phyloP scores from a whole-genome alignment of 768 basidiomycete species.

The Boletus sp. region DNA sequence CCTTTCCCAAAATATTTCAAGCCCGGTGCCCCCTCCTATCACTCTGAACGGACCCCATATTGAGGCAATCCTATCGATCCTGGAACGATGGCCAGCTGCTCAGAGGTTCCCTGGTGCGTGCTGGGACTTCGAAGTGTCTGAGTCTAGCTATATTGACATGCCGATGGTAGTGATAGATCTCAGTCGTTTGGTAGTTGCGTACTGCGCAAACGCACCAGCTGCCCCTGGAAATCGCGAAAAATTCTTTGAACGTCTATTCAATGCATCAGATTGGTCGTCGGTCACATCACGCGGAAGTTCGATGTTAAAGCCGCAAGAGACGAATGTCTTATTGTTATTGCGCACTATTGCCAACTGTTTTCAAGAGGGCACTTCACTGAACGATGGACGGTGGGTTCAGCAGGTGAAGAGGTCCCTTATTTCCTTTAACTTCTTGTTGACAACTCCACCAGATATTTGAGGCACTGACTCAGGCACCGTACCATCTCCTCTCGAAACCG shows the following conservation, averaged over 20 bases:
- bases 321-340: conserved; percentile 77
- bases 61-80: conserved; percentile 58
- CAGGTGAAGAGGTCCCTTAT: conserved; percentile 38
- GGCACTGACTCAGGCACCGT: conserved; percentile 49
- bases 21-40: conserved; percentile 29
- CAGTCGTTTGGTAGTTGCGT: conserved; percentile 69
- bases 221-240: conserved; percentile 42
- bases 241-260: conserved; percentile 63
- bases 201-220: conserved; percentile 53
- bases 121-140: background rate
- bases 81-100: conserved; percentile 72
- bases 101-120: conserved; percentile 69
- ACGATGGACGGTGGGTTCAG: conserved; percentile 49
- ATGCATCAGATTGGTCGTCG: conserved; percentile 61
- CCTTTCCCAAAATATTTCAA: conserved; percentile 49
- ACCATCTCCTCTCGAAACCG: conserved; percentile 57
- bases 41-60: conserved; percentile 49
- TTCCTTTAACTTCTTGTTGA: conserved; percentile 6
- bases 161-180: conserved; percentile 74
- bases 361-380: conserved; percentile 47
- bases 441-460: conserved; percentile 52
- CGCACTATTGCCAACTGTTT: conserved; percentile 80
- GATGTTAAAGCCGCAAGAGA: conserved; percentile 72
- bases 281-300: conserved; percentile 50
- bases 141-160: background rate